Evolutionary conservation across 2,329 filamentous ascomycete genomes (phyloP).

Genomic region (Pseudocercospora fuligena): DNA sequence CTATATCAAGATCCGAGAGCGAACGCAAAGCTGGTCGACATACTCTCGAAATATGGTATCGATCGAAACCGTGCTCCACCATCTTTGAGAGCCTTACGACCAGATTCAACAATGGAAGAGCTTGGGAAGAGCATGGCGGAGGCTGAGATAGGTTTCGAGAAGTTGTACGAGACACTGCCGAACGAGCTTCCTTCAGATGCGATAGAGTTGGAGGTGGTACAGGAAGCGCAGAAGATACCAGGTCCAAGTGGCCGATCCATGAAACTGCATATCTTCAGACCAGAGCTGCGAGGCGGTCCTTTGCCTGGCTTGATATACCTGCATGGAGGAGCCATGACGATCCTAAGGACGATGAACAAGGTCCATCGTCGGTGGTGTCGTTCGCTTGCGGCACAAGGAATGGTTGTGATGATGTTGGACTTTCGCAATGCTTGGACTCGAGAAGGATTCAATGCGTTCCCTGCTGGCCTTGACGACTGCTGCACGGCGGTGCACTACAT

Average conservation of each 20-base stretch:
- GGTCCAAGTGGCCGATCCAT: not conserved
- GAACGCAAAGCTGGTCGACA: constrained; percentile 1
- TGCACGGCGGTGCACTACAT: constrained; percentile 31
- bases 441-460: constrained; percentile 33
- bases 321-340: constrained; percentile 38
- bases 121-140: constrained; percentile 8
- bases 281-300: not conserved
- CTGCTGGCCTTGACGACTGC: constrained; percentile 37
- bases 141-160: constrained; percentile 1
- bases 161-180: constrained; percentile 5
- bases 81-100: not conserved
- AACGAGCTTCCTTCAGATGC: constrained; percentile 1
- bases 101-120: constrained; percentile 7
- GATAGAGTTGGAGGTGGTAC: constrained; percentile 1
- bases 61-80: constrained; percentile 4
- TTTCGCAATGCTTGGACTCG: constrained; percentile 37
- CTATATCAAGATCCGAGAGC: constrained; percentile 4
- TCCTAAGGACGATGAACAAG: constrained; percentile 20
- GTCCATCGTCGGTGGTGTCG: constrained; percentile 25
- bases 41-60: constrained; percentile 1
- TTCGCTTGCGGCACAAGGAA: constrained; percentile 29
- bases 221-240: not conserved
- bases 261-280: not conserved
- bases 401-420: constrained; percentile 33
- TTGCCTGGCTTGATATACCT: constrained; percentile 35